Percentiles rank a stretch among this genome's conserved stretches.
These are phyloP conservation scores for Pythium rhizo-oryzae DNA, from an alignment of 352 stramenopile genomes.

Conservation along the genomic window DNA sequence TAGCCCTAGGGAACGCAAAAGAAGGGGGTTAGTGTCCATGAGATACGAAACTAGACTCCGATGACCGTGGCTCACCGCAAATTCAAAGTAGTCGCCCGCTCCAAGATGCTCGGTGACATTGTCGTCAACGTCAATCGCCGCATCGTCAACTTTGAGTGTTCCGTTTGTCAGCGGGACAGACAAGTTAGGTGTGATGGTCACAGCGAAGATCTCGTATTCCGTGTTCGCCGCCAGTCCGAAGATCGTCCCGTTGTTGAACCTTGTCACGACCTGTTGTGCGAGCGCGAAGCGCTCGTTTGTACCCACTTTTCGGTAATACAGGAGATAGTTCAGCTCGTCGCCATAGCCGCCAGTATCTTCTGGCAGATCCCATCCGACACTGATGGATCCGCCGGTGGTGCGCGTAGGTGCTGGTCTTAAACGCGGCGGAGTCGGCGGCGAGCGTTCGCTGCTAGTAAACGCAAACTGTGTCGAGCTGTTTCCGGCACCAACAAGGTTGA, in stretches of 20 bases:
- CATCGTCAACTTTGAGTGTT: conserved; percentile 31
- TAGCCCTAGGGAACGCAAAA: conserved; percentile 35
- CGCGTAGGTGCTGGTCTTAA: conserved; percentile 20
- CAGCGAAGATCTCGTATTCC: conserved; percentile 55
- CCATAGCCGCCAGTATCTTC: conserved; percentile 38
- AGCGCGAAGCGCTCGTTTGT: conserved; percentile 18
- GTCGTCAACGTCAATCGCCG: conserved; percentile 28
- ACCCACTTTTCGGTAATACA: conserved; percentile 22
- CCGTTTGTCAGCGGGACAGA: conserved; percentile 11
- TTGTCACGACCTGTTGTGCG: conserved; percentile 23
- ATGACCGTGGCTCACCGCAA: conserved; percentile 34
- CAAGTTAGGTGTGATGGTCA: conserved; percentile 31
- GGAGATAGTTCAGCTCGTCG: conserved; percentile 6
- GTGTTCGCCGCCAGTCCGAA: conserved; percentile 47
- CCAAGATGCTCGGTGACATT: conserved; percentile 10
- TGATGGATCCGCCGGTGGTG: conserved; percentile 44
- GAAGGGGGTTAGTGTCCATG: not conserved
- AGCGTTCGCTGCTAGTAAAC: conserved; percentile 39
- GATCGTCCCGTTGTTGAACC: conserved; percentile 28
- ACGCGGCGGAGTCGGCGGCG: conserved; percentile 44
- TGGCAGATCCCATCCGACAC: conserved; percentile 36
- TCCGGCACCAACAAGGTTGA: conserved; percentile 47
- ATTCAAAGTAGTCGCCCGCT: conserved; percentile 42
- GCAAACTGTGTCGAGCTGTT: conserved; percentile 33
- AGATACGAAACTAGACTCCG: not conserved